Base-by-base conservation (phyloP, 2,329 filamentous ascomycete genomes). In the Beauveria scarabaeidicola region DNA sequence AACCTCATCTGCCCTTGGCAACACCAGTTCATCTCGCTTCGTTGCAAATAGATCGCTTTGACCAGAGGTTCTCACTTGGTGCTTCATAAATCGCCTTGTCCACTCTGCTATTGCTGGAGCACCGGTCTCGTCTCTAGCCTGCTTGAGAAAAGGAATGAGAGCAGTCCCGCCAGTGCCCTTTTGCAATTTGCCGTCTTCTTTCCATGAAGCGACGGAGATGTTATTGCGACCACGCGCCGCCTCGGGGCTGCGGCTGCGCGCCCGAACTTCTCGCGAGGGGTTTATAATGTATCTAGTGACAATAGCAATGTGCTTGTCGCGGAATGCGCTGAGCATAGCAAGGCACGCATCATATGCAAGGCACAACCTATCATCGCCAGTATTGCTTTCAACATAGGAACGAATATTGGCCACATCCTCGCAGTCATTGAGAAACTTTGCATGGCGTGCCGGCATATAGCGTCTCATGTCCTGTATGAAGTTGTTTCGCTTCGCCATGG, bases 381-480 rank as follows among this genome's bases (percentile, higher is more conserved):
- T 69, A 81, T 83, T 65, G 65, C 69, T 72, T 64, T 89, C 83
- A 53, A 97, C 92, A 66, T 88, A 97, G 19, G 87, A 80, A 32
- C 91, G 89, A 66, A 99, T 91, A 69, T 97, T 97, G 66, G 93
- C 86, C 4, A 97, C 86, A 17, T 78, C 78, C 53, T 84, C 80
- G 13, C 97, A 86, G 63, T 95, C 88, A 64, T 89, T 82, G 3
- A 99, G 80, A 75, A 99, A 99, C 44, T 89, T 86, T 3, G 91
- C 88, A 69, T 99, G 94, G 0, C 89, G 84, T 0, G 91, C 93
- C 0, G 94, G 94, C 94, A 99, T 99, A 75, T 99, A 99, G 50
- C 83, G 83, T 61, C 93, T 88, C 94, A 99, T 99, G 65, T 99
- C 94, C 69, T 89, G 85, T 69, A 99, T 93, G 75, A 99, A 99